Evolutionary conservation across 495 filamentous ascomycete genomes (phyloP).

Genomic region (Trichoderma gamsii): DNA sequence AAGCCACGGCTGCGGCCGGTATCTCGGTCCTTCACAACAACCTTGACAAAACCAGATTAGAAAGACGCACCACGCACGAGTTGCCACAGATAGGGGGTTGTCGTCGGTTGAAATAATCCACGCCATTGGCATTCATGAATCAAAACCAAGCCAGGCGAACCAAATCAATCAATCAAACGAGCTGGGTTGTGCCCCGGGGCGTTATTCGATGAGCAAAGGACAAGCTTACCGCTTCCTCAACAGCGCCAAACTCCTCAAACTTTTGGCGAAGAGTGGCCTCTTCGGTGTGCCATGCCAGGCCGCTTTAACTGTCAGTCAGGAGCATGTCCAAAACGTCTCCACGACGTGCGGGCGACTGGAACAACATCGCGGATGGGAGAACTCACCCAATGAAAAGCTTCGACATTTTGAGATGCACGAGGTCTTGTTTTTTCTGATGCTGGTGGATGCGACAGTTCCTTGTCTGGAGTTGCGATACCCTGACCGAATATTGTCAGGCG

Average conservation of each 20-base stretch:
- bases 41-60: conserved; percentile 42
- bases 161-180: not conserved
- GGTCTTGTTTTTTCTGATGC: not conserved
- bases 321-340: conserved; percentile 13
- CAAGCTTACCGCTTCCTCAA: conserved; percentile 85
- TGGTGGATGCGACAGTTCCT: conserved; percentile 8
- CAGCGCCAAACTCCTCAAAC: conserved; percentile 80
- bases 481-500: conserved; percentile 14
- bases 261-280: conserved; percentile 73
- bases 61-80: not conserved
- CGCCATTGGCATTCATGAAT: not conserved
- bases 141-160: not conserved
- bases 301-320: conserved; percentile 47
- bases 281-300: conserved; percentile 97
- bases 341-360: conserved; percentile 15
- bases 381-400: conserved; percentile 89
- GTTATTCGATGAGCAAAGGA: conserved; percentile 9
- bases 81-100: not conserved
- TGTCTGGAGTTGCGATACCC: not conserved
- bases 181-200: not conserved
- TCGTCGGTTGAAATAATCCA: not conserved
- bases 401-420: conserved; percentile 49
- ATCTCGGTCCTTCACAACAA: conserved; percentile 96
- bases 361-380: not conserved
- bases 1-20: conserved; percentile 95